These are phyloP conservation scores for Ophiostoma ulmi DNA, from an alignment of 2,329 filamentous ascomycete species.

Conservation along the genomic window DNA sequence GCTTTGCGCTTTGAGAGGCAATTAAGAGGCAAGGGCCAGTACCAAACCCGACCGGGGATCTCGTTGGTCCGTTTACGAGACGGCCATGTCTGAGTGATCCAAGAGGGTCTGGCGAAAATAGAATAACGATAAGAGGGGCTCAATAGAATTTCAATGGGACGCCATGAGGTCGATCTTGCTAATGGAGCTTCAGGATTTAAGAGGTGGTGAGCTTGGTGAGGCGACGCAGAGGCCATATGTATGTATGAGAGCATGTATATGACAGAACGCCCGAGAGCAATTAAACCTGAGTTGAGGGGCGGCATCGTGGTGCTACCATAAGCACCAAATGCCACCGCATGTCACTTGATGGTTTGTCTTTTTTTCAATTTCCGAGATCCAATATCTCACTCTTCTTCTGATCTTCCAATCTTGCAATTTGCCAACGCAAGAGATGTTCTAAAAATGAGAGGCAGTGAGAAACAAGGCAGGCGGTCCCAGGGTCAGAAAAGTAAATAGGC, in stretches of 20 bases:
- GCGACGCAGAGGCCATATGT: neutral
- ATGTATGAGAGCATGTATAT: neutral
- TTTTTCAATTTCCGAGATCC: neutral
- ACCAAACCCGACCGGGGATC: neutral
- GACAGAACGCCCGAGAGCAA: neutral
- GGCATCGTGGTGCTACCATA: neutral
- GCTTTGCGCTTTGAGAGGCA: neutral
- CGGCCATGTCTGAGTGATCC: neutral
- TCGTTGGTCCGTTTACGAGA: constrained; percentile 18
- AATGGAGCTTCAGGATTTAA: neutral
- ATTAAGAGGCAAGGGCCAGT: neutral
- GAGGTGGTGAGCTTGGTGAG: neutral
- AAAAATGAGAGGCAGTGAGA: neutral
- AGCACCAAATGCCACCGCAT: neutral
- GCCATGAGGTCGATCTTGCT: neutral
- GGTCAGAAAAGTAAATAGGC: too few relatives aligned
- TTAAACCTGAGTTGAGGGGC: neutral
- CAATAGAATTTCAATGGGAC: neutral
- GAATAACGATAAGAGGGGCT: neutral
- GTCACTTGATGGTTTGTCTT: neutral
- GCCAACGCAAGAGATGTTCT: too few relatives aligned
- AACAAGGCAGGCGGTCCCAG: neutral
- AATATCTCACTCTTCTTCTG: neutral
- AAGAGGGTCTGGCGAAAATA: constrained; percentile 1
- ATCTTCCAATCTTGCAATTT: too few relatives aligned